Percentiles rank a stretch among this genome's conserved stretches.
These are phyloP conservation scores for Coelastrella sp. DNA, from an alignment of 139 green algal species.

Conservation along the genomic window DNA sequence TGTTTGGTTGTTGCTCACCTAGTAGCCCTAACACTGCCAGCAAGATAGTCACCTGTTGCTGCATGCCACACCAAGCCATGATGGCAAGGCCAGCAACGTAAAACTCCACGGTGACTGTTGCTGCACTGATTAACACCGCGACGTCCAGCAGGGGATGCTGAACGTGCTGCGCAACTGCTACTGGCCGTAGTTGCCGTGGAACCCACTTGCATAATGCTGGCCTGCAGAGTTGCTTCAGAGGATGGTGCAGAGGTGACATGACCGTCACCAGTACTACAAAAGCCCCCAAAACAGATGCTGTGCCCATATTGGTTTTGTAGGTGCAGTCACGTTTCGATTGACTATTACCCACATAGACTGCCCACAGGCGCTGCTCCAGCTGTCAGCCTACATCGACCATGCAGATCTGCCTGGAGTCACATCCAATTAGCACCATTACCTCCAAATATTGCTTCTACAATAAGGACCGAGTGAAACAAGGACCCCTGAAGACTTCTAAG, in stretches of 20 bases:
- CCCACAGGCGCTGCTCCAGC: too few relatives aligned
- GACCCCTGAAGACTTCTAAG: too few relatives aligned
- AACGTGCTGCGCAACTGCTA: slow-evolving; percentile 3
- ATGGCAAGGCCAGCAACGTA: slow-evolving; percentile 25
- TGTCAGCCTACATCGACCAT: too few relatives aligned
- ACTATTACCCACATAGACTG: too few relatives aligned
- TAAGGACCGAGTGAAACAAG: too few relatives aligned
- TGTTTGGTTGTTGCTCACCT: too few relatives aligned
- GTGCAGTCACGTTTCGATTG: too few relatives aligned
- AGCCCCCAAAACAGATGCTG: too few relatives aligned
- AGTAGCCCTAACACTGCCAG: not conserved
- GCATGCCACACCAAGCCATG: slow-evolving; percentile 14
- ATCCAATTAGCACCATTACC: too few relatives aligned
- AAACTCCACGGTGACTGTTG: slow-evolving; percentile 39
- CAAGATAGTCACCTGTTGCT: slow-evolving; percentile 5
- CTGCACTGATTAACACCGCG: slow-evolving; percentile 1
- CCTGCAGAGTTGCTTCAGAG: not conserved
- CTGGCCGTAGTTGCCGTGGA: not conserved
- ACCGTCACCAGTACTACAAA: not conserved
- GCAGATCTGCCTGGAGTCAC: too few relatives aligned
- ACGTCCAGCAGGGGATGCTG: slow-evolving; percentile 1
- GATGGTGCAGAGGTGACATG: slow-evolving; percentile 12
- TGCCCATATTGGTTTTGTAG: too few relatives aligned
- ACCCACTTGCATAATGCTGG: not conserved
- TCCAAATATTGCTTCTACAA: too few relatives aligned